Evolutionary conservation across 106 monocot species (phyloP), one percentile per base, ranked within the genome.

Genomic region (Gastrodia elata): DNA sequence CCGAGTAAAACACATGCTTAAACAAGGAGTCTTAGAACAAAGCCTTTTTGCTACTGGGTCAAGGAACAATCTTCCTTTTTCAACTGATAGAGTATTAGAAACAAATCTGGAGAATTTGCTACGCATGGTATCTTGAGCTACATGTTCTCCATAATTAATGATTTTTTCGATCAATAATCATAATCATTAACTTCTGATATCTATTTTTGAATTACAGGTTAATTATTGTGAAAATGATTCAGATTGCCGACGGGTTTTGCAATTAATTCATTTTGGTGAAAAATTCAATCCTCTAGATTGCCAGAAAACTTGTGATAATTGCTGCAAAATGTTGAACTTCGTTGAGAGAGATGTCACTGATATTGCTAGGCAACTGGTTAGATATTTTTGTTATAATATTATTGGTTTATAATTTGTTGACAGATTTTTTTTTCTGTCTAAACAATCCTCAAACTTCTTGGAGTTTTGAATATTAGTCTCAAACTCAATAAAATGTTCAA

Each of bases 251-350:
- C 84, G 93, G 9, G 39, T 98, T 15, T 71, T 93, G 56, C 97
- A 98, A 78, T 80, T 98, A 46, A 74, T 98, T 74, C 97, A 98
- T 83, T 91, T 98, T 80, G 97, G 97, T 56, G 97, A 98, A 81
- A 98, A 91, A 32, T 98, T 98, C 75, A 76, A 88, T 83, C 88
- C 93, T 46, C 43, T 24, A 73, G 83, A 87, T 73, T 98, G 97
- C 73, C 61, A 65, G 39, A 88, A 76, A 40, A 93, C 93, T 25
- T 98, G 97, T 64, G 97, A 98, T 77, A 93, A 93, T 72, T 98
- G 97, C 80, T 78, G 76, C 39, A 98, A 82, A 77, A 72, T 76
- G 76, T 81, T 83, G 57, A 85, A 32, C 61, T 93, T 46, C 36
- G 36, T 87, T 9, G 88, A 86, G 68, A 98, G 88, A 73, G 71